Evolutionary conservation across 2,329 filamentous ascomycete genomes (phyloP), one percentile per base, ranked within the genome.

Genomic region (Diaporthe amygdali): DNA sequence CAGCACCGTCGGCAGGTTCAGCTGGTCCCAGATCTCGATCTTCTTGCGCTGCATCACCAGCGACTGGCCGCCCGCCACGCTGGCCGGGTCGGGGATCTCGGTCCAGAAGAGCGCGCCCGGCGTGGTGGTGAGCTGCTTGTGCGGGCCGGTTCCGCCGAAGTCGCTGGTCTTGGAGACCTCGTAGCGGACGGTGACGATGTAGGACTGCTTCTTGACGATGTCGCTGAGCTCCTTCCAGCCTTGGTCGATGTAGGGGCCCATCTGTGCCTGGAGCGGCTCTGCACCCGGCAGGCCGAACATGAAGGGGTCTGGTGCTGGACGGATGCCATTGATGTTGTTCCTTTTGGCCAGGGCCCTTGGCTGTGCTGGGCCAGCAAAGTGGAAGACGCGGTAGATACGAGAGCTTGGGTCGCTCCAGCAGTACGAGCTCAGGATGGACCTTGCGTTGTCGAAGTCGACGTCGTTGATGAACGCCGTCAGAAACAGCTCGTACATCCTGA

Each of bases 71-170:
- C 71, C 71, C 7, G 71, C 68, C 39, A 71, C 55, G 41, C 68
- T 71, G 1, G 84, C 81, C 20, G 89, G 89, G 72, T 91, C 90
- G 1, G 90, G 90, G 54, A 91, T 83, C 74, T 91, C 90, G 7
- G 82, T 86, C 88, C 89, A 92, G 54, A 86, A 82, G 70, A 92
- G 77, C 4, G 86, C 84, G 22, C 87, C 88, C 0, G 81, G 80
- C 0, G 52, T 68, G 10, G 61, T 10, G 1, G 34, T 20, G 7
- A 56, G 66, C 22, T 59, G n/a, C 17, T 52, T 68, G n/a, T 47
- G 82, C 69, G 78, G 72, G 2, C 77, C 76, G 14, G 75, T 72
- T 3, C 78, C 78, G 25, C 84, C 84, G 75, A 90, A 85, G 72
- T 88, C 84, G 5, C 78, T 78, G 37, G 88, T 83, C 61, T 82